These are phyloP conservation scores for Neurospora sp. DNA, from an alignment of 495 filamentous ascomycete species.

Conservation along the genomic window DNA sequence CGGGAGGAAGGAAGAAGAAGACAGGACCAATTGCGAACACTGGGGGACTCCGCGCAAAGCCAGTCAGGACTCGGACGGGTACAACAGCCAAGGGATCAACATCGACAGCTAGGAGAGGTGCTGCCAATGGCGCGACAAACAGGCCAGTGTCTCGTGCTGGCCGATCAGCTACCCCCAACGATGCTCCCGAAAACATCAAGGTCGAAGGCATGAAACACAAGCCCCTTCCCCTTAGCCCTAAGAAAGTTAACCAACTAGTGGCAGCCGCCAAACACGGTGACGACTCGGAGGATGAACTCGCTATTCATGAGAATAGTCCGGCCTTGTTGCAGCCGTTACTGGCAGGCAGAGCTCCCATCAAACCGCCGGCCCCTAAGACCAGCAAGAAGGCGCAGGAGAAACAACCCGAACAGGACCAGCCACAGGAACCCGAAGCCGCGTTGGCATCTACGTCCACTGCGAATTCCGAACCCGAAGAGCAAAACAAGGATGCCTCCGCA, in stretches of 20 bases:
- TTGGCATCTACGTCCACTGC: conserved; percentile 35
- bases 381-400: conserved; percentile 11
- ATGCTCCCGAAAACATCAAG: conserved; percentile 13
- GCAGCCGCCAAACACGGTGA: conserved; percentile 11
- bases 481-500: background rate
- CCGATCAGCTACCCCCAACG: background rate
- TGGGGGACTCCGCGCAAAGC: conserved; percentile 34
- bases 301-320: conserved; percentile 38
- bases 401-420: background rate
- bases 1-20: conserved; percentile 18
- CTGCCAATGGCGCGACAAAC: background rate
- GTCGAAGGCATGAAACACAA: conserved; percentile 18
- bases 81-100: background rate
- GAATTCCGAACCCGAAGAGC: background rate
- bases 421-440: background rate
- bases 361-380: conserved; percentile 9
- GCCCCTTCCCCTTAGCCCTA: conserved; percentile 39
- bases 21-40: conserved; percentile 14
- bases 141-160: background rate
- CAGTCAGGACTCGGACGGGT: conserved; percentile 24
- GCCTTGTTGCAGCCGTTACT: conserved; percentile 26
- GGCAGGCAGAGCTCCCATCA: conserved; percentile 35
- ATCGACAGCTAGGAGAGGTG: background rate
- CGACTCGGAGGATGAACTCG: conserved; percentile 44
- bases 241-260: conserved; percentile 44